phyloP scores from a whole-genome alignment of 2,329 filamentous ascomycete genomes.

The Xylariaceae sp. region DNA sequence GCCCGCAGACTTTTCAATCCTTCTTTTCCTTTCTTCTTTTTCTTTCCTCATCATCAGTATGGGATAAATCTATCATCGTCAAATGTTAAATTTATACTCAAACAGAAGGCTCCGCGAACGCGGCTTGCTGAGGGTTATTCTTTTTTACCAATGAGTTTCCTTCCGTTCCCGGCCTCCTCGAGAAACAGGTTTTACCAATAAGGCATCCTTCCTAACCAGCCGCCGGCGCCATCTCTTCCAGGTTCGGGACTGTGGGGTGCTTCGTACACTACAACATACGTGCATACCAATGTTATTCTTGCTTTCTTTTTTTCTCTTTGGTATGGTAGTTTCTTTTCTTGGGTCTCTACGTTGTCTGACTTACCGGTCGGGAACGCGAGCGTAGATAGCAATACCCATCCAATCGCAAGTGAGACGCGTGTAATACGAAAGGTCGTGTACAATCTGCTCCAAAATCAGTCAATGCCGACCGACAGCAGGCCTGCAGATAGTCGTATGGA shows the following conservation, averaged over 20 bases:
- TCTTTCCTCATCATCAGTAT: slow-evolving; percentile 36
- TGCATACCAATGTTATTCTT: background rate
- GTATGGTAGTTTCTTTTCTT: background rate
- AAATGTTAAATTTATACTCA: slow-evolving; percentile 35
- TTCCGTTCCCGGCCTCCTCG: slow-evolving; percentile 38
- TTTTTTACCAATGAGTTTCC: slow-evolving; percentile 32
- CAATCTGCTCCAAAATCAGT: too few species aligned
- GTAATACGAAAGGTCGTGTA: too few species aligned
- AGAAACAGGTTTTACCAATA: slow-evolving; percentile 30
- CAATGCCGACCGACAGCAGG: too few species aligned
- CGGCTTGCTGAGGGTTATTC: slow-evolving; percentile 38
- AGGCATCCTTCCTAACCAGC: slow-evolving; percentile 35
- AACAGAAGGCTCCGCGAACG: slow-evolving; percentile 34
- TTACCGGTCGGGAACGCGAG: too few species aligned
- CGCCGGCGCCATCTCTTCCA: slow-evolving; percentile 35
- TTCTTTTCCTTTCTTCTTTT: slow-evolving; percentile 25
- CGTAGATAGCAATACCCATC: too few species aligned
- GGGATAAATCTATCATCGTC: slow-evolving; percentile 37
- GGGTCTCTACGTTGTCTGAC: background rate
- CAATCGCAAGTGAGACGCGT: too few species aligned
- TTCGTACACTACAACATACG: slow-evolving; percentile 26
- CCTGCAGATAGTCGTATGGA: too few species aligned
- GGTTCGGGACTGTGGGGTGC: slow-evolving; percentile 38
- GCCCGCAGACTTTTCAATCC: slow-evolving; percentile 9
- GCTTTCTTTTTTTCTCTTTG: background rate